These are phyloP conservation scores for Arctostaphylos glauca DNA, from an alignment of 148 eudicot genomes.

Conservation along the genomic window DNA sequence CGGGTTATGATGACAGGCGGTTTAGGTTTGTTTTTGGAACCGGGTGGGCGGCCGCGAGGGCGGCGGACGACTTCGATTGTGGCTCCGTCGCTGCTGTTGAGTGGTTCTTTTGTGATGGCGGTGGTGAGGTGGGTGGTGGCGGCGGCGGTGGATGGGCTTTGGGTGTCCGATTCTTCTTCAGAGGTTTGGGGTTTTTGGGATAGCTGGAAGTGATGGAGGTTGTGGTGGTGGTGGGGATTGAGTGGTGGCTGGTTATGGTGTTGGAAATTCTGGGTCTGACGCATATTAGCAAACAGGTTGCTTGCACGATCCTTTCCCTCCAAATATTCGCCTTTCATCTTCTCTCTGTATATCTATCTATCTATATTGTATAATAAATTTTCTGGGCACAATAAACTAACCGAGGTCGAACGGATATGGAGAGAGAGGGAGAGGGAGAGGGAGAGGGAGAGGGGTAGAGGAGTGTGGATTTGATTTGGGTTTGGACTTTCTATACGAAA, in stretches of 20 bases:
- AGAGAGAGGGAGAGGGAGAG: neutral
- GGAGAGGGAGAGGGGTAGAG: neutral
- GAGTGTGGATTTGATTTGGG: neutral
- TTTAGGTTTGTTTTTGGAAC: conserved; percentile 77
- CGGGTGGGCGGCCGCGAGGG: conserved; percentile 85
- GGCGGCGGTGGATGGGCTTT: conserved; percentile 8
- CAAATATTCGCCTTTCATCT: conserved; percentile 43
- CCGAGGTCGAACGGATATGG: too few species aligned
- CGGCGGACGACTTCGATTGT: conserved; percentile 50
- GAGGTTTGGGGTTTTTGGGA: conserved; percentile 20
- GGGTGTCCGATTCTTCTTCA: conserved; percentile 29
- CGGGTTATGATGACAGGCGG: conserved; percentile 54
- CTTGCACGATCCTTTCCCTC: conserved; percentile 25
- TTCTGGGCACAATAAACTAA: neutral
- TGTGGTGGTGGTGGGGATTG: neutral
- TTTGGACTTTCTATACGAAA: neutral
- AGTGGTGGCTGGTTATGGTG: neutral
- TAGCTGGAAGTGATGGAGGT: conserved; percentile 14
- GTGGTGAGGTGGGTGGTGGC: neutral
- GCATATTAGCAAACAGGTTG: conserved; percentile 34
- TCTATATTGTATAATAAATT: neutral
- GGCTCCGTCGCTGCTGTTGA: conserved; percentile 40
- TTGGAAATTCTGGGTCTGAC: conserved; percentile 14
- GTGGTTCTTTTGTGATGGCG: neutral
- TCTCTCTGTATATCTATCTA: neutral